Base-by-base conservation (phyloP, 176 grass and related monocot species). In the Oryza meyeriana region DNA sequence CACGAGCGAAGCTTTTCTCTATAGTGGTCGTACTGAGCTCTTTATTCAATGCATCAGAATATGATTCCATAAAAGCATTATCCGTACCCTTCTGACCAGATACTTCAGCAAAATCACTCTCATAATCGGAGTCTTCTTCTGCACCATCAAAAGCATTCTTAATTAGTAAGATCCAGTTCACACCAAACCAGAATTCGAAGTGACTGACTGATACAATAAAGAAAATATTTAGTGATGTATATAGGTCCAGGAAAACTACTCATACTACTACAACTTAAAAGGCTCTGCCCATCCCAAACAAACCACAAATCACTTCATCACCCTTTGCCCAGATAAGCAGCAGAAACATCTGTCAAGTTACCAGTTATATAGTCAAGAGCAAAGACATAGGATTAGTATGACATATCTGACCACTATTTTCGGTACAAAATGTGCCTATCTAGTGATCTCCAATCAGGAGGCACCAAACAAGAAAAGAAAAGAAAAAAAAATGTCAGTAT, bases 61-160 rank as follows among this genome's bases (percentile, higher is more conserved):
- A 99, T 35, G 85, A 93, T 36, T 93, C 81, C 87, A 95, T 92
- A 71, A 95, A 99, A 85, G 65, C 64, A 78, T 87, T 82, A 48
- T 67, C 85, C 66, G 65, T 71, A 74, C 87, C 82, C 29, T 93
- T 77, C 30, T 86, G 42, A 77, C 79, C 79, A 82, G 41, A 58
- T 86, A 91, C 85, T 86, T 95, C 91, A 82, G 73, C 64, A 82
- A 78, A 64, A 71, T 88, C 90, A 71, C 48, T 69, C 2, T 80
- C 92, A 47, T 90, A 87, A 86, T 88, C 94, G 50, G 92, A 95
- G 82, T 93, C 96, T 80, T 99, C 96, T 83, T 99, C 96, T 99
- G 91, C 27, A 34, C 18, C 20, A 29, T 31, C 11, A 29, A 32
- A 32, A 66, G 9, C 45, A 68, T 33, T 47, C 22, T 36, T 30